Conservation (phyloP, 2,329 filamentous ascomycete species). For the Chlorencoelia australis region DNA sequence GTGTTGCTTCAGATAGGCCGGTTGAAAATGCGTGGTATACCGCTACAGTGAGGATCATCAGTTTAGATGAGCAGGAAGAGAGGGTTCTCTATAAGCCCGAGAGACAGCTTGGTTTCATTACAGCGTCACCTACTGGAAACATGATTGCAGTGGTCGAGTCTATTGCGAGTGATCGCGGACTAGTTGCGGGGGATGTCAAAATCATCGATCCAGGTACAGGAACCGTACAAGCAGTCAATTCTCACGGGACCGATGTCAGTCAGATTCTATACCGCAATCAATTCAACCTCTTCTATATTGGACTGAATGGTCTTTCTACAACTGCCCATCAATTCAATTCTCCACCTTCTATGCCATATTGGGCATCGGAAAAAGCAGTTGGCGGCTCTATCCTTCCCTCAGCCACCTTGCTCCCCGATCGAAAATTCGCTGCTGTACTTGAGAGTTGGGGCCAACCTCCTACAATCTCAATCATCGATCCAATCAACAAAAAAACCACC, state of each 20-base stretch:
- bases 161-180: constrained; percentile 1
- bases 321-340: background rate
- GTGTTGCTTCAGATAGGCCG: no score
- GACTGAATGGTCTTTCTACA: background rate
- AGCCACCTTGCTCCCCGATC: no score
- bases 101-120: constrained; percentile 3
- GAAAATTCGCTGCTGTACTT: no score
- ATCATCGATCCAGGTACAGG: background rate
- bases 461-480: no score
- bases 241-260: background rate
- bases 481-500: no score
- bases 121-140: background rate
- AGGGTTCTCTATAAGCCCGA: background rate
- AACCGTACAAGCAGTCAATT: background rate
- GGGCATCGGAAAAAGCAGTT: no score
- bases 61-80: background rate
- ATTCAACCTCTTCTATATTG: background rate
- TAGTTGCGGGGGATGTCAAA: constrained; percentile 3
- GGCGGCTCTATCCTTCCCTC: no score
- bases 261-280: constrained; percentile 1
- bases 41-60: constrained; percentile 1
- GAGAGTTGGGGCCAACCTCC: no score
- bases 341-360: no score
- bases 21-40: constrained; percentile 5
- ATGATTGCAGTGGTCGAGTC: constrained; percentile 2